A percentile compares a stretch with the other conserved stretches of the same genome.
These are phyloP conservation scores for Sarocladium kiliense DNA, from an alignment of 2,329 filamentous ascomycete species.

Conservation along the genomic window DNA sequence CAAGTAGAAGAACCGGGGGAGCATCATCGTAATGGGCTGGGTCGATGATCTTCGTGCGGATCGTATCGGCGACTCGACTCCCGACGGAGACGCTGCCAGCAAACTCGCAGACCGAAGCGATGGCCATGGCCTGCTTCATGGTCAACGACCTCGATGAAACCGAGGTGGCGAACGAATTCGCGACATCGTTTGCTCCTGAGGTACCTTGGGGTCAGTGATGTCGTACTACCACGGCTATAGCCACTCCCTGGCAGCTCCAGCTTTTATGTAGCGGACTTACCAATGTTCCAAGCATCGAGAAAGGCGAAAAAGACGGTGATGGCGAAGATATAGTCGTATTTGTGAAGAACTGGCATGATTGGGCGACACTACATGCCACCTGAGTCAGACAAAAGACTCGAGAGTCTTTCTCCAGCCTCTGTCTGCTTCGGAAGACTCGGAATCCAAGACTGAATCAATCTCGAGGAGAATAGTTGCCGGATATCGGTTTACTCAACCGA, in stretches of 20 bases:
- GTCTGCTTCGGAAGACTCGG: too few species aligned
- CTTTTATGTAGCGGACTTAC: slow-evolving; percentile 25
- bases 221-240: too few species aligned
- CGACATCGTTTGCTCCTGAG: slow-evolving; percentile 45
- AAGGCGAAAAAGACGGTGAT: slow-evolving; percentile 51
- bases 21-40: slow-evolving; percentile 30
- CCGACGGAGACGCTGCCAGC: slow-evolving; percentile 42
- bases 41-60: slow-evolving; percentile 40
- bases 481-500: too few species aligned
- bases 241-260: slow-evolving; percentile 13
- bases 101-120: slow-evolving; percentile 43
- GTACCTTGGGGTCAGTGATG: too few species aligned
- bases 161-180: slow-evolving; percentile 57
- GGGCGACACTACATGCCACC: not conserved
- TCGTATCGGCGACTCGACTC: slow-evolving; percentile 39
- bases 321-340: slow-evolving; percentile 53
- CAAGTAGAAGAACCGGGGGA: slow-evolving; percentile 35
- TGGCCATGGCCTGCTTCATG: slow-evolving; percentile 40
- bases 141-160: slow-evolving; percentile 56
- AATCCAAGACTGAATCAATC: too few species aligned
- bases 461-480: too few species aligned
- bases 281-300: slow-evolving; percentile 57
- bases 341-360: slow-evolving; percentile 31
- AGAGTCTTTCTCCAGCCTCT: too few species aligned
- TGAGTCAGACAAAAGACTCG: too few species aligned